Conservation (phyloP, 768 basidiomycete species). For the Lepiota brunneoincarnata region DNA sequence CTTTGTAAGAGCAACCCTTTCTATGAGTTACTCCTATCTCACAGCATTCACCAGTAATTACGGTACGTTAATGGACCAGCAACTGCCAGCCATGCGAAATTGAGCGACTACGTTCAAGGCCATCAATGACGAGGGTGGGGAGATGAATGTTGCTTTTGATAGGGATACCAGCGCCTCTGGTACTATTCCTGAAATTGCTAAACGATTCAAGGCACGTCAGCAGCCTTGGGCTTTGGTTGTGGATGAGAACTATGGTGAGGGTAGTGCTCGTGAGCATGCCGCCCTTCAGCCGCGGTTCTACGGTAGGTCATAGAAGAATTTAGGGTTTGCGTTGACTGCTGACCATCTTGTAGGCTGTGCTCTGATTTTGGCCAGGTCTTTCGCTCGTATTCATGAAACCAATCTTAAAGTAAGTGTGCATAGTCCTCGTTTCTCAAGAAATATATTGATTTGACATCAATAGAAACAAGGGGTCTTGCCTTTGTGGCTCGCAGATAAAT, state of each 20-base stretch:
- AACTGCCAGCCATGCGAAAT: too few species aligned
- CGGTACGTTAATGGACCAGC: conserved; percentile 37
- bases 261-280: conserved; percentile 96
- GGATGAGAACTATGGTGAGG: conserved; percentile 97
- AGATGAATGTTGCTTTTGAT: conserved; percentile 91
- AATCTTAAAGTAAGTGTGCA: conserved; percentile 74
- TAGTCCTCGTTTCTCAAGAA: background rate
- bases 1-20: conserved; percentile 53
- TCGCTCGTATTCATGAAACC: conserved; percentile 98
- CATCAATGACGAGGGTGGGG: conserved; percentile 91
- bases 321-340: background rate
- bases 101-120: conserved; percentile 45
- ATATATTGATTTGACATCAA: conserved; percentile 14
- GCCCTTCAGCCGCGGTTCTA: conserved; percentile 96
- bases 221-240: conserved; percentile 95
- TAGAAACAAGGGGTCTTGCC: conserved; percentile 98
- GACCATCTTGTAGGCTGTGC: conserved; percentile 57
- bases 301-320: conserved; percentile 39
- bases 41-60: conserved; percentile 62
- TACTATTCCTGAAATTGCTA: conserved; percentile 89
- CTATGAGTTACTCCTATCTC: background rate
- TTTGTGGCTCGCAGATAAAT: conserved; percentile 87
- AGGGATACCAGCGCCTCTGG: conserved; percentile 58
- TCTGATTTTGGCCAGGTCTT: conserved; percentile 87
- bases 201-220: conserved; percentile 76